Evolutionary conservation across 352 stramenopile species (phyloP), one percentile per base, ranked within the genome.

Genomic region (Phytophthora pinifolia): DNA sequence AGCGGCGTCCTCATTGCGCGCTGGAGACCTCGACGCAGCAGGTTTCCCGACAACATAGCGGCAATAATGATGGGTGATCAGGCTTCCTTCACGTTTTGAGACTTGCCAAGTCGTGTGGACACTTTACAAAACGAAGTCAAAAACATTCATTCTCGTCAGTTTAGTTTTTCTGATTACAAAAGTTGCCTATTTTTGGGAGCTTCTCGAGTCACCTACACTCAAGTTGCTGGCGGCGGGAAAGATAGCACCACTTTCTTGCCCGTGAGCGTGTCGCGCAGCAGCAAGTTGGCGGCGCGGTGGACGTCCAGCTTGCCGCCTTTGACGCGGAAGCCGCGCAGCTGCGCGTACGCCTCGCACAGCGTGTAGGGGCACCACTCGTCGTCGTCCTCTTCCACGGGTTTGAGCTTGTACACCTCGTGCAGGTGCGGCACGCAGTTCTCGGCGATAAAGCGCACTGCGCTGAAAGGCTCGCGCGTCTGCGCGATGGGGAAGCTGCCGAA

Each of bases 381-480:
- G 43, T 90, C 79, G 20, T 91, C 81, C 9, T 82, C 74, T 20
- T 92, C 81, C 15, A 91, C 70, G 1, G 73, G 73, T 39, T 75
- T 79, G 35, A 94, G 74, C 55, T 91, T 91, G 70, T 94, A 94
- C n/a, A 88, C 51, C 34, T 86, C 76, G 39, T 92, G 62, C 44
- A 94, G 72, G 13, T 70, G 61, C 13, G 84, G 84, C 31, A 68
- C 54, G 36, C 82, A 92, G 54, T 92, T 92, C 62, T 96, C 86
- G 7, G 83, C 83, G 14, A 94, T 79, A 46, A 94, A 94, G 14
- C 85, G 83, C 31, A 94, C 74, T 9, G 85, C 82, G 47, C 80
- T 94, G 64, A 87, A 96, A 20, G 87, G 82, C 46, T 95, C 87
- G 9, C 87, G 79, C 7, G 85, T 92, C 64, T 96, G 87, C 9